Base-by-base conservation (phyloP, 2,329 filamentous ascomycete genomes). In the Pestalotiopsis sp. region DNA sequence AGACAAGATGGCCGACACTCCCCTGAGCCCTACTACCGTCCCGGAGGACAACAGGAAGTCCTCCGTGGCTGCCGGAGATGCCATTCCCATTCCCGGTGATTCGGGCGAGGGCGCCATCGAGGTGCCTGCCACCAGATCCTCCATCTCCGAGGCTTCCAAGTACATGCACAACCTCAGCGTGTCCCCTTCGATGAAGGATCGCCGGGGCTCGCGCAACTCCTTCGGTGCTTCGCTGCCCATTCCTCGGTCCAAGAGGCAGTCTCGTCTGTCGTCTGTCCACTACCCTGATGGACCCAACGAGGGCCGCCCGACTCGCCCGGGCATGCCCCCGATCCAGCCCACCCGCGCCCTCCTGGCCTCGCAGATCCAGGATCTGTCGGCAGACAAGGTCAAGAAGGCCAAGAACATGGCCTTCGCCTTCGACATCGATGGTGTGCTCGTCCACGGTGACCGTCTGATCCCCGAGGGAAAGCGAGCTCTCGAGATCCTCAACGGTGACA, bases 371-470 rank as follows among this genome's bases (percentile, higher is more conserved):
- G 88, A 90, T 70, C 82, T 93, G 71, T 84, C 86, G 72, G 79
- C 85, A 67, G 86, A 90, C 73, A 92, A 91, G 81, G 91, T 92
- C 17, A 81, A 81, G 38, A 85, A 86, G 68, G 91, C 90, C 68
- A 93, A 93, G 85, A 90, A 93, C 82, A 93, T 94, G 90, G 90
- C 90, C 6, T 94, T 94, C 71, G 92, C 90, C 74, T 94, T 94
- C 71, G 92, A 94, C 79, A 91, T 92, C 68, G 92, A 94, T 74
- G 91, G 91, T 82, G 91, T 94, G 68, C 84, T 93, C 26, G 91
- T 92, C 67, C 91, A 92, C 79, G 90, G 90, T 75, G 90, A 91
- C 79, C 84, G 90, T 68, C 81, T 91, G 68, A 92, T 93, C 70
- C 89, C 89, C 56, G 86, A 92, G 80, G 90, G 89, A 69, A 83